Evolutionary conservation across 1,139 yeast species (phyloP).

Genomic region (Yamadazyma atlantica): DNA sequence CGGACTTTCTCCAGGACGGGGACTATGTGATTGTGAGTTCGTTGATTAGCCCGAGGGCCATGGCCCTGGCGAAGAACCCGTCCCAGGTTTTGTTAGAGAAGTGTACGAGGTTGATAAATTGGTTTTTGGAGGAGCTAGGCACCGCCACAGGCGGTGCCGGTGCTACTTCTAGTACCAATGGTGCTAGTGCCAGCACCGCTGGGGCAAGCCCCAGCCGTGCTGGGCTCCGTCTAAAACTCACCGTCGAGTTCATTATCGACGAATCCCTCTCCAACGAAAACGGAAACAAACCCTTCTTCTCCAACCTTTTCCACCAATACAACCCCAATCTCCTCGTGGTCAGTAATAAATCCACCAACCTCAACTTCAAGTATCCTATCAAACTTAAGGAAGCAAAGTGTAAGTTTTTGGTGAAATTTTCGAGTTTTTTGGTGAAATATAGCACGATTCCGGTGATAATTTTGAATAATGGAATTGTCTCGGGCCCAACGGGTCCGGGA

Average conservation of each 20-base stretch:
- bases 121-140: constrained; percentile 33
- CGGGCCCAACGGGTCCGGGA: too few species aligned
- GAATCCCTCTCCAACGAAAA: constrained; percentile 11
- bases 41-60: constrained; percentile 31
- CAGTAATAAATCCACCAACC: constrained; percentile 40
- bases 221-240: constrained; percentile 43
- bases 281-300: constrained; percentile 38
- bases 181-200: too few species aligned
- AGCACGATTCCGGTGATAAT: constrained; percentile 42
- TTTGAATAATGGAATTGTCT: constrained; percentile 32
- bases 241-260: constrained; percentile 53
- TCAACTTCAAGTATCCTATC: constrained; percentile 45
- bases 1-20: constrained; percentile 34
- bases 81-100: constrained; percentile 29
- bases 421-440: constrained; percentile 42
- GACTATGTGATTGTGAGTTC: constrained; percentile 42
- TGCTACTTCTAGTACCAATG: too few species aligned
- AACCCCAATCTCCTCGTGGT: constrained; percentile 41
- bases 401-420: constrained; percentile 33
- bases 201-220: constrained; percentile 3
- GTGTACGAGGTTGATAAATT: constrained; percentile 40
- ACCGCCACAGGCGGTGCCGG: too few species aligned
- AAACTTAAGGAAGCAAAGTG: constrained; percentile 23
- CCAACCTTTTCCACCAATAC: constrained; percentile 39
- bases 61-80: constrained; percentile 11